Evolutionary conservation across 495 filamentous ascomycete genomes (phyloP), one percentile per base, ranked within the genome.

Genomic region (Aspergillus bertholletiae): DNA sequence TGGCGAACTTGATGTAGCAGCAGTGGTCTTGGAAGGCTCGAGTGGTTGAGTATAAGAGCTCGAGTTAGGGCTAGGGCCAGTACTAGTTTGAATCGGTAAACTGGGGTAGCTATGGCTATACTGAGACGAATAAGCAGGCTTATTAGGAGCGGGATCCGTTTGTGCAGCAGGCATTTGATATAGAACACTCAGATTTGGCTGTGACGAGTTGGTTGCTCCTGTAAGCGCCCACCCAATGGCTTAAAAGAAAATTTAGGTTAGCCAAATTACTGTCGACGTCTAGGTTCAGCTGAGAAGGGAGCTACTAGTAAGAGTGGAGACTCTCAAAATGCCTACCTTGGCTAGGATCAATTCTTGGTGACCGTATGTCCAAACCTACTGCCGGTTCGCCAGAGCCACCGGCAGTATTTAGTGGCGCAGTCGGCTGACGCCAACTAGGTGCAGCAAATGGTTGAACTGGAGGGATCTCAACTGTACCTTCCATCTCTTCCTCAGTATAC

Each of bases 201-300:
- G 89, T 7, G 88, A 87, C 17, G 88, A 92, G 62, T 92, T 88
- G 23, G 87, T 90, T 13, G 86, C 89, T 43, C 89, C 89, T 2
- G 89, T 90, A 18, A 92, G 77, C 30, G 88, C 87, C 81, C 84
- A 90, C 13, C 86, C 89, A 49, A 90, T 84, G 3, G 88, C 85
- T 74, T 67, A 54, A 23, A 60, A 64, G 40, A 67, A 69, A 2
- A 74, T 72, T 51, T 70, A 75, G 15, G 39, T 43, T 22, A 43
- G 39, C 18, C 20, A 22, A n/a, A n/a, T n/a, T 37, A 6, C 7
- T 15, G 34, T 6, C 5, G 34, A n/a, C 3, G 34, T 37, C 17
- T 15, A 15, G 2, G 34, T n/a, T 12, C 66, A 17, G 18, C 6
- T 15, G 8, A 55, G 48, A 48, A 34, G 49, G 50, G 45, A n/a